A percentile compares a stretch with the other conserved stretches of the same genome.
Evolutionary conservation across 495 filamentous ascomycete species (phyloP).

Genomic region (Coniosporium apollinis): DNA sequence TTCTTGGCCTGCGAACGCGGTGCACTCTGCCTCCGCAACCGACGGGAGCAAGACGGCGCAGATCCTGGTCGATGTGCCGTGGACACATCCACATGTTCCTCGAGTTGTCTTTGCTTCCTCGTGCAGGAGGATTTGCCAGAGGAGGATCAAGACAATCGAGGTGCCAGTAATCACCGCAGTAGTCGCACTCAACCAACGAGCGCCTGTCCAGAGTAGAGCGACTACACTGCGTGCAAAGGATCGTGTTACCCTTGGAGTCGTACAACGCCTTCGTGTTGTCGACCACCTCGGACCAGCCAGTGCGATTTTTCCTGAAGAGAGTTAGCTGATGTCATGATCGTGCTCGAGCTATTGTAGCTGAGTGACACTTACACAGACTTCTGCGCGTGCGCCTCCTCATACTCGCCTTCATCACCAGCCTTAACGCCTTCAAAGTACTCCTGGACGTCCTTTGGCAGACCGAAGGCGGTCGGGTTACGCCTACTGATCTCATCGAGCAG

Average conservation of each 20-base stretch:
- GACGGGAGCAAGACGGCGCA: constrained; percentile 25
- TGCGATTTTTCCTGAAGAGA: constrained; percentile 31
- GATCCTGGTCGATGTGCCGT: constrained; percentile 55
- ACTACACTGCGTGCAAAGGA: constrained; percentile 57
- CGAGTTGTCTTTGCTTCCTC: constrained; percentile 23
- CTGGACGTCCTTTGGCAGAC: constrained; percentile 47
- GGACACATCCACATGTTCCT: constrained; percentile 75
- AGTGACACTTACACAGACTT: constrained; percentile 23
- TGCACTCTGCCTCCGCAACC: constrained; percentile 12
- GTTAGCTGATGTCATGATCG: constrained; percentile 1
- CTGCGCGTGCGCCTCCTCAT: constrained; percentile 40
- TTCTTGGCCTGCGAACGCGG: constrained; percentile 37
- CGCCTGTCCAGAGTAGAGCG: constrained; percentile 36
- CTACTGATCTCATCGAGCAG: constrained; percentile 42
- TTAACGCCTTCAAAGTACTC: constrained; percentile 58
- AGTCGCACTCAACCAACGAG: constrained; percentile 32
- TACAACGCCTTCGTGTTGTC: constrained; percentile 49
- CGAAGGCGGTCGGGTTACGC: constrained; percentile 55
- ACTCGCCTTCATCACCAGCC: constrained; percentile 60
- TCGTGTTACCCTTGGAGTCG: constrained; percentile 47
- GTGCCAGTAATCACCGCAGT: constrained; percentile 70
- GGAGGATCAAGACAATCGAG: constrained; percentile 83
- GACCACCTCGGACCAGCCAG: constrained; percentile 41
- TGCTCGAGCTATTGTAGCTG: constrained; percentile 7
- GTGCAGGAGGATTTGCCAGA: constrained; percentile 52